phyloP scores from a whole-genome alignment of 2,329 filamentous ascomycete species.

The Raffaelea albimanens region DNA sequence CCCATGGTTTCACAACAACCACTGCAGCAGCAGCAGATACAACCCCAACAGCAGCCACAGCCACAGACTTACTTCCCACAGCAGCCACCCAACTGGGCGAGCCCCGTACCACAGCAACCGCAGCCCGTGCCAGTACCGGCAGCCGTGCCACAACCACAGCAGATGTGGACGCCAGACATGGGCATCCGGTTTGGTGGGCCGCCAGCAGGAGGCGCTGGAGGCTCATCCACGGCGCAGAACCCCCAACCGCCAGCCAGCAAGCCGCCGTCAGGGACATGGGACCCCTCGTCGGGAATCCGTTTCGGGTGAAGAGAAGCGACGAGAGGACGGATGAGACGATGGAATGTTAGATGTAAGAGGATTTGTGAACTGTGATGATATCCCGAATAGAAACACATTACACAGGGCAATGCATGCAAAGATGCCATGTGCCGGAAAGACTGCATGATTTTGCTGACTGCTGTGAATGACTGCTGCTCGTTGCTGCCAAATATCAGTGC shows the following conservation, averaged over 20 bases:
- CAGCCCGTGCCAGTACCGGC: slow-evolving; percentile 2
- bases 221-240: slow-evolving; percentile 16
- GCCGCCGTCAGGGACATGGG: slow-evolving; percentile 5
- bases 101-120: slow-evolving; percentile 4
- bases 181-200: slow-evolving; percentile 65
- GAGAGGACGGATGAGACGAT: too few relatives aligned
- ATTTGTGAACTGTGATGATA: too few relatives aligned
- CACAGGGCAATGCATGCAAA: too few relatives aligned
- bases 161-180: slow-evolving; percentile 71
- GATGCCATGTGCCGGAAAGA: too few relatives aligned
- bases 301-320: slow-evolving; percentile 6
- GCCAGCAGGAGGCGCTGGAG: slow-evolving; percentile 17
- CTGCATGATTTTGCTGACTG: too few relatives aligned
- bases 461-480: too few relatives aligned
- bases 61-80: too few relatives aligned
- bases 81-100: background rate
- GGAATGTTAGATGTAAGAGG: too few relatives aligned
- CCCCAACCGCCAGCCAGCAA: background rate
- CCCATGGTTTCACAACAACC: background rate
- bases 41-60: slow-evolving; percentile 1
- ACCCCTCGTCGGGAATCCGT: slow-evolving; percentile 5
- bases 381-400: too few relatives aligned
- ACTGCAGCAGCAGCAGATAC: slow-evolving; percentile 5
- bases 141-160: slow-evolving; percentile 6
- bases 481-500: too few relatives aligned